Percentiles rank a stretch among this genome's conserved stretches.
Evolutionary conservation across 2,329 filamentous ascomycete species (phyloP).

Genomic region (Hypoxylon sp.): DNA sequence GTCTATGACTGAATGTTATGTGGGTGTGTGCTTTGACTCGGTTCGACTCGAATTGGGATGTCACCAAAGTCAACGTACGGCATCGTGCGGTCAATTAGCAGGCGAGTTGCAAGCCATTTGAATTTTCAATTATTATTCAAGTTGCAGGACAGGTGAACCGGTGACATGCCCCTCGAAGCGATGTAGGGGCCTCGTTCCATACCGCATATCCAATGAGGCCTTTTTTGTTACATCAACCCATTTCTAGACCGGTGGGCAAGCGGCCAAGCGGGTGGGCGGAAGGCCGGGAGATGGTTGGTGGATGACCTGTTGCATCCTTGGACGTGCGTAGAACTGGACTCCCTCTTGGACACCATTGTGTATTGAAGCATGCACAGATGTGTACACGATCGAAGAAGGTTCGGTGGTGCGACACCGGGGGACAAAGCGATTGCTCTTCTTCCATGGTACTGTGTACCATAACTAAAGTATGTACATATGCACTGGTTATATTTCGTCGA

Average conservation of each 20-base stretch:
- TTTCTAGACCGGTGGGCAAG: constrained; percentile 23
- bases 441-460: constrained; percentile 15
- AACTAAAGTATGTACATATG: too few species aligned
- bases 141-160: too few species aligned
- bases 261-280: constrained; percentile 10
- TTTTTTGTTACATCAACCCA: constrained; percentile 22
- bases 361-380: background rate
- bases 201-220: constrained; percentile 7
- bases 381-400: constrained; percentile 7
- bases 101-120: background rate
- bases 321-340: background rate
- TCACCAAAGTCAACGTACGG: constrained; percentile 2
- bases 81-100: background rate
- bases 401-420: constrained; percentile 32
- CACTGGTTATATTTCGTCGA: too few species aligned
- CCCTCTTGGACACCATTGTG: background rate
- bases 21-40: background rate
- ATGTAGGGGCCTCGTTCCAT: constrained; percentile 9
- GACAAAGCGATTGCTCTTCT: constrained; percentile 19
- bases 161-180: constrained; percentile 7
- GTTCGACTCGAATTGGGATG: constrained; percentile 9
- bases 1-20: too few species aligned
- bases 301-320: constrained; percentile 14
- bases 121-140: too few species aligned
- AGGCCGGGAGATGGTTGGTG: constrained; percentile 14